These are phyloP conservation scores for Isabelozyma pseudorhagii DNA, from an alignment of 805 yeast genomes.

Conservation along the genomic window DNA sequence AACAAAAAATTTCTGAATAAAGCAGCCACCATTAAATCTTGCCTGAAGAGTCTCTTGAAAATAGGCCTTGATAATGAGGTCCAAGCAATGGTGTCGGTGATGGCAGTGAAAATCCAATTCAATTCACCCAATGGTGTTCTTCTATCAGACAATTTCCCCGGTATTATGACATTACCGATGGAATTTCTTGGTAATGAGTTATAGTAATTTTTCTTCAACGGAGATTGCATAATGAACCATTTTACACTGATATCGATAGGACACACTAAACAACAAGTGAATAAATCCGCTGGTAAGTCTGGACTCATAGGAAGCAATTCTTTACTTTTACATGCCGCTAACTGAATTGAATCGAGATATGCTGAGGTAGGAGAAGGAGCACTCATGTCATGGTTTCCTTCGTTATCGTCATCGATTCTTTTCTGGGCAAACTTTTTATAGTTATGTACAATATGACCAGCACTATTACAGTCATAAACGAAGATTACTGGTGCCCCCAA, in stretches of 20 bases:
- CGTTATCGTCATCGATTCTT: constrained; percentile 82
- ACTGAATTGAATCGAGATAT: constrained; percentile 83
- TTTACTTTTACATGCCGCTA: constrained; percentile 87
- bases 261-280: constrained; percentile 91
- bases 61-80: constrained; percentile 82
- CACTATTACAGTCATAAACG: constrained; percentile 91
- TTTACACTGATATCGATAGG: constrained; percentile 92
- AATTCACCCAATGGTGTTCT: constrained; percentile 94
- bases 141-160: constrained; percentile 89
- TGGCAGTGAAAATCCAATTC: constrained; percentile 97
- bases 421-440: constrained; percentile 88
- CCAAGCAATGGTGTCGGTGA: constrained; percentile 98
- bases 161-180: constrained; percentile 64
- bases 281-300: constrained; percentile 90
- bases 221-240: constrained; percentile 87
- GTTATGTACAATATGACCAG: constrained; percentile 88
- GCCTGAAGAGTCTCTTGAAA: constrained; percentile 87
- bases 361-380: constrained; percentile 64
- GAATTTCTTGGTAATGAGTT: constrained; percentile 43
- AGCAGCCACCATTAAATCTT: constrained; percentile 95
- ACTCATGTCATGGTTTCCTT: constrained; percentile 46
- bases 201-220: constrained; percentile 52
- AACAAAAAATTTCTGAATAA: constrained; percentile 86
- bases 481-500: constrained; percentile 95
- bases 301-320: constrained; percentile 92